Evolutionary conservation across 2,329 filamentous ascomycete genomes (phyloP).

Genomic region (Leptographium radiaticola): DNA sequence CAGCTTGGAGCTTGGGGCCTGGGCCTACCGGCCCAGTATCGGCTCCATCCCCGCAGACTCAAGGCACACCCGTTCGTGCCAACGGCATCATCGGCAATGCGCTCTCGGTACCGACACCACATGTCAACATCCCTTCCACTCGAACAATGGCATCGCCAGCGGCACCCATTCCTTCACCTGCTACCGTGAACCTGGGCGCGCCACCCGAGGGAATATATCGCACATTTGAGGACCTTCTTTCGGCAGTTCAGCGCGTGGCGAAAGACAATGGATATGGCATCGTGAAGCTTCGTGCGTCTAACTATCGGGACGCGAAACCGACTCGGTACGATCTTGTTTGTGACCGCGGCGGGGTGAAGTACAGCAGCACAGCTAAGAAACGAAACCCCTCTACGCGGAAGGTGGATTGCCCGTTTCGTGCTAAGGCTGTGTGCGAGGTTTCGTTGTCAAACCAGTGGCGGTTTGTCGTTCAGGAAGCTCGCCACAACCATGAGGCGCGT

Average conservation of each 20-base stretch:
- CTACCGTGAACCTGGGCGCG: conserved; percentile 28
- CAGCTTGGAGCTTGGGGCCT: conserved; percentile 11
- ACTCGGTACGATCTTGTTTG: conserved; percentile 51
- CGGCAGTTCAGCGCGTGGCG: conserved; percentile 43
- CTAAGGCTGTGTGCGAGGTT: conserved; percentile 51
- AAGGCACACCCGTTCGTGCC: conserved; percentile 8
- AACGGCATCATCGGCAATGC: conserved; percentile 6
- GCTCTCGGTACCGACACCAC: neutral
- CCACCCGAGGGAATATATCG: conserved; percentile 48
- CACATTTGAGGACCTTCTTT: conserved; percentile 45
- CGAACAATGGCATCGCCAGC: conserved; percentile 16
- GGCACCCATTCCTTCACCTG: conserved; percentile 21
- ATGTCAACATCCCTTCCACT: conserved; percentile 12
- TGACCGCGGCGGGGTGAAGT: conserved; percentile 51
- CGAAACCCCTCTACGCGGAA: conserved; percentile 50
- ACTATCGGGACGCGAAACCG: conserved; percentile 49
- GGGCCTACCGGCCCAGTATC: conserved; percentile 3
- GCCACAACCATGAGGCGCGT: conserved; percentile 49
- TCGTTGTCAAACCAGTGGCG: conserved; percentile 51
- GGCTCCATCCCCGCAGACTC: conserved; percentile 5
- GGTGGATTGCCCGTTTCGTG: conserved; percentile 50
- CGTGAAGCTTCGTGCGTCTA: conserved; percentile 49
- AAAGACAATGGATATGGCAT: conserved; percentile 51
- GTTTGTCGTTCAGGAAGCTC: conserved; percentile 46
- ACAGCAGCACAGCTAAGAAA: conserved; percentile 52